Percentiles rank a stretch among this genome's conserved stretches.
Conservation (phyloP, 306 rosid genomes). For the peach (Prunus persica) region DNA sequence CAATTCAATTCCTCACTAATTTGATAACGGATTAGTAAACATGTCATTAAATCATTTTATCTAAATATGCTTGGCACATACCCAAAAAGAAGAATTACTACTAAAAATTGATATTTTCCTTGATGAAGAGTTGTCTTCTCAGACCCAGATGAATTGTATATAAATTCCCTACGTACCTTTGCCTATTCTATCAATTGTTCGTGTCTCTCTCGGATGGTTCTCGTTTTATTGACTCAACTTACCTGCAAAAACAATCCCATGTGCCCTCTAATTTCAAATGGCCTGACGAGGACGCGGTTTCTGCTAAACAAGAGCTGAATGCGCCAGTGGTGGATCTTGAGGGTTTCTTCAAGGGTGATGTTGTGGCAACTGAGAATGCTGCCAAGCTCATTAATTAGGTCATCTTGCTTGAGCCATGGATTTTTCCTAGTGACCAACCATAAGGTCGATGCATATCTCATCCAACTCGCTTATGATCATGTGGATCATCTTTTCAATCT, state of each 20-base stretch:
- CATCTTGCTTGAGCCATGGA: constrained; percentile 61
- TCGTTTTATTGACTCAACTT: neutral
- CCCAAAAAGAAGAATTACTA: no score
- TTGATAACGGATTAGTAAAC: no score
- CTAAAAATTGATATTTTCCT: no score
- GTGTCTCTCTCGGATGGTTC: neutral
- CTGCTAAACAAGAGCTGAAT: constrained; percentile 36
- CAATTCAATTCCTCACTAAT: no score
- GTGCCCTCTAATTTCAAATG: constrained; percentile 50
- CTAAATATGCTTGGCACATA: no score
- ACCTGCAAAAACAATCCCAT: constrained; percentile 15
- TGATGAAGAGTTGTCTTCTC: no score
- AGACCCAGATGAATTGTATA: no score
- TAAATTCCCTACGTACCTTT: neutral
- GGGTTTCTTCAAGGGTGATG: constrained; percentile 51
- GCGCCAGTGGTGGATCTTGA: constrained; percentile 56
- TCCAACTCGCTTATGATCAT: constrained; percentile 35
- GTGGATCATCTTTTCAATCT: constrained; percentile 50
- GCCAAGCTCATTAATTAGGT: constrained; percentile 34
- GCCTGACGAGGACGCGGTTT: constrained; percentile 46
- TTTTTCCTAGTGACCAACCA: constrained; percentile 74
- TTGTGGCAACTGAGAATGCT: constrained; percentile 33
- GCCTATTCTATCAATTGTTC: neutral
- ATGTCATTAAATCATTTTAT: no score
- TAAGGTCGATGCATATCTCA: constrained; percentile 41